Percentiles rank a stretch among this genome's conserved stretches.
These are phyloP conservation scores for Erythrobasidium hasegawianum DNA, from an alignment of 1,284 basidiomycete genomes.

Conservation along the genomic window DNA sequence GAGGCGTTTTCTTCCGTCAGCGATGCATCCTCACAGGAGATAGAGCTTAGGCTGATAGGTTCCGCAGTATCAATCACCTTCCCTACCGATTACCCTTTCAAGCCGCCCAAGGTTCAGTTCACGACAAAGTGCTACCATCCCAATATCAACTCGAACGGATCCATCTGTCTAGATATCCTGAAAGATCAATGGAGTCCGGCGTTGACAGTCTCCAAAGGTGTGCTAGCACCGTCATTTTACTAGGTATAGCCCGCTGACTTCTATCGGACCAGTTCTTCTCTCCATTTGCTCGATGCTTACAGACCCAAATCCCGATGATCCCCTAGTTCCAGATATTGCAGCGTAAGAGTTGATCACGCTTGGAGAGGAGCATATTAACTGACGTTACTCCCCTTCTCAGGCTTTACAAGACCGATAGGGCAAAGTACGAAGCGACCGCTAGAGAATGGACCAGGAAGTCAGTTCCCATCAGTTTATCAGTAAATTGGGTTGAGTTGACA, in stretches of 20 bases:
- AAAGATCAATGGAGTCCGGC: slow-evolving; percentile 82
- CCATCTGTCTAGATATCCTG: slow-evolving; percentile 77
- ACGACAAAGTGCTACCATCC: slow-evolving; percentile 90
- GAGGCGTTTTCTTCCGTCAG: slow-evolving; percentile 86
- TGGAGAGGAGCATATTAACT: background rate
- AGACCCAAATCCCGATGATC: slow-evolving; percentile 95
- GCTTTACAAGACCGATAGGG: slow-evolving; percentile 91
- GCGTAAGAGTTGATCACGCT: slow-evolving; percentile 51
- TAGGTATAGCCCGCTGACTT: background rate
- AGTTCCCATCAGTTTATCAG: no score
- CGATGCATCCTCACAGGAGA: background rate
- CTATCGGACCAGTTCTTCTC: slow-evolving; percentile 23
- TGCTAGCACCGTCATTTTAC: background rate
- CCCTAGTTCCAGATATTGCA: slow-evolving; percentile 60
- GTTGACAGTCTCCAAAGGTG: slow-evolving; percentile 86
- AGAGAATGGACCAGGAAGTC: slow-evolving; percentile 54
- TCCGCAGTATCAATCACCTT: slow-evolving; percentile 63
- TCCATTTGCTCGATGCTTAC: slow-evolving; percentile 97
- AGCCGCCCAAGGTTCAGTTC: slow-evolving; percentile 99
- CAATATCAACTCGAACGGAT: slow-evolving; percentile 96
- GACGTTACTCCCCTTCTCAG: slow-evolving; percentile 51
- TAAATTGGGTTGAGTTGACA: no score
- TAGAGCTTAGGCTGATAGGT: no score
- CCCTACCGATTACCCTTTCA: slow-evolving; percentile 96
- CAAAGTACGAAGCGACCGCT: slow-evolving; percentile 89